phyloP scores from a whole-genome alignment of 208 protist genomes.

The Wallacemonas sp. region DNA sequence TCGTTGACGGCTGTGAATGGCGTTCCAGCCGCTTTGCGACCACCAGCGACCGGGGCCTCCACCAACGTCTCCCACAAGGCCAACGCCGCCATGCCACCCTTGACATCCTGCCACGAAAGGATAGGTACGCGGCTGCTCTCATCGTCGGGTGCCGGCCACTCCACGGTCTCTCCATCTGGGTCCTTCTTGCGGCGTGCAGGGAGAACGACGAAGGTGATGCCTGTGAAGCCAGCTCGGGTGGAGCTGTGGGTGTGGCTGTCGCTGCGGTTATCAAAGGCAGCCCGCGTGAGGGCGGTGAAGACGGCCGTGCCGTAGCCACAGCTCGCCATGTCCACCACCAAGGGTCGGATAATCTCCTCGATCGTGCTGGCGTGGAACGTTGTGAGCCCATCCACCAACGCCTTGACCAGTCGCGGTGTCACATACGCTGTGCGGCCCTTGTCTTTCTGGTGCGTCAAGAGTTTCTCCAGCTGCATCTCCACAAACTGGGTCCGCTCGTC shows the following conservation, averaged over 20 bases:
- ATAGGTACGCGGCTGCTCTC: neutral
- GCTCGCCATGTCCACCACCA: conserved; percentile 52
- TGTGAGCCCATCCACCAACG: conserved; percentile 37
- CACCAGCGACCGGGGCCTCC: too few species aligned
- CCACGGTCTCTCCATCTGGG: neutral
- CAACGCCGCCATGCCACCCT: conserved; percentile 9
- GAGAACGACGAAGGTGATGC: conserved; percentile 8
- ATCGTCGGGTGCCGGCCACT: conserved; percentile 2
- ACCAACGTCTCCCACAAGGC: conserved; percentile 1
- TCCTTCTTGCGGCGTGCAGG: neutral
- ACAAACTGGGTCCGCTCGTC: conserved; percentile 65
- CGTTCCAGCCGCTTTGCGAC: too few species aligned
- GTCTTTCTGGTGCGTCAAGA: conserved; percentile 46
- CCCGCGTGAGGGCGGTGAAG: conserved; percentile 49
- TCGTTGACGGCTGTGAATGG: too few species aligned
- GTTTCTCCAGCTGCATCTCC: conserved; percentile 57
- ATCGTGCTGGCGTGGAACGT: conserved; percentile 80
- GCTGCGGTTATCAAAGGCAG: neutral
- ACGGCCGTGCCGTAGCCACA: conserved; percentile 44
- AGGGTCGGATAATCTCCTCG: conserved; percentile 63
- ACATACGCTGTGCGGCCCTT: conserved; percentile 45
- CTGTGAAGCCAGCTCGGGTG: neutral
- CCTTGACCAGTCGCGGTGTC: conserved; percentile 57
- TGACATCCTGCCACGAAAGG: conserved; percentile 10
- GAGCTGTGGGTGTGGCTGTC: neutral